These are phyloP conservation scores for Stipa capillata DNA, from an alignment of 176 grass and related monocot genomes.

Conservation along the genomic window DNA sequence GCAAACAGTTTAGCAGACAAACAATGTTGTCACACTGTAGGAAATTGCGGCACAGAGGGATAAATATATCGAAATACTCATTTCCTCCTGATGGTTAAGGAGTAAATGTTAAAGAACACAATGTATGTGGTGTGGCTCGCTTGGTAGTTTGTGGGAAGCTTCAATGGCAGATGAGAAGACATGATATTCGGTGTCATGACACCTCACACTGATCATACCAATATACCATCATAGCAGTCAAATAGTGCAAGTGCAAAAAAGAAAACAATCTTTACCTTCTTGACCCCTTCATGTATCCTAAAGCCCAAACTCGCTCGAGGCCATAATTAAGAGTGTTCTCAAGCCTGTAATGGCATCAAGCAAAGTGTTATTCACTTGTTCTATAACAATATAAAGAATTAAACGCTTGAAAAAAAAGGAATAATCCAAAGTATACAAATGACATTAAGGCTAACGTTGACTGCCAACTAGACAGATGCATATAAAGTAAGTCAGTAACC, in stretches of 20 bases:
- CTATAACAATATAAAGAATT: slow-evolving; percentile 5
- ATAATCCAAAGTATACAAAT: not conserved
- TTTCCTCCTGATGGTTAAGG: not conserved
- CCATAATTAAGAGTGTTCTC: slow-evolving; percentile 98
- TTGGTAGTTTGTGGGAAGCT: not conserved
- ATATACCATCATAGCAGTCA: not conserved
- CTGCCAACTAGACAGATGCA: not conserved
- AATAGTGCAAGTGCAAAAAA: not conserved
- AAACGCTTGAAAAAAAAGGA: not conserved
- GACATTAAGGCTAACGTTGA: not conserved
- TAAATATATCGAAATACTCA: not conserved
- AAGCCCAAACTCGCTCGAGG: slow-evolving; percentile 95
- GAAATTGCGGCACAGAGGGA: not conserved
- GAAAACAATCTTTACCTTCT: slow-evolving; percentile 54
- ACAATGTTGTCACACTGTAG: not conserved
- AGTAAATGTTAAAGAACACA: not conserved
- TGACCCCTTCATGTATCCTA: slow-evolving; percentile 92
- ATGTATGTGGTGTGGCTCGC: not conserved
- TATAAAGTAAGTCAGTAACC: not conserved
- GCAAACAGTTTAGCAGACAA: not conserved
- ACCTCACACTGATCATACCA: not conserved
- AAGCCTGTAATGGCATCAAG: slow-evolving; percentile 50
- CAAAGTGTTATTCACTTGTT: not conserved
- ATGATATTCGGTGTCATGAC: not conserved
- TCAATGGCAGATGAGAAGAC: not conserved